A percentile compares a stretch with the other conserved stretches of the same genome.
These are phyloP conservation scores for Mycena olivaceomarginata DNA, from an alignment of 768 basidiomycete species.

Conservation along the genomic window DNA sequence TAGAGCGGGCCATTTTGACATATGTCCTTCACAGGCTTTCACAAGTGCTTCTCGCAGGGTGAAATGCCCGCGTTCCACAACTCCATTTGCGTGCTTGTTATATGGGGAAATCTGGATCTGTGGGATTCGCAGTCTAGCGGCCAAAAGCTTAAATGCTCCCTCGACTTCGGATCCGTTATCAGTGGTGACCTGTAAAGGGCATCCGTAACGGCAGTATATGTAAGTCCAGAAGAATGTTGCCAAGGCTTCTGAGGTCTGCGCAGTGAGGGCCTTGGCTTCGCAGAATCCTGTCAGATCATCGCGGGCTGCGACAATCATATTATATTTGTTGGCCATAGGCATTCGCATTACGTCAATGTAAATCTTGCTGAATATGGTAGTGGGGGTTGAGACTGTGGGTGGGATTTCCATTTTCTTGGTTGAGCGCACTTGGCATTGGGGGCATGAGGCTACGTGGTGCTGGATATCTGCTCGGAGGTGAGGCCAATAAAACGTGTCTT, in stretches of 20 bases:
- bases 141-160: background rate
- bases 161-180: background rate
- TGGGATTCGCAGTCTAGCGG: background rate
- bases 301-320: background rate
- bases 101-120: background rate
- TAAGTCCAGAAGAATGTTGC: background rate
- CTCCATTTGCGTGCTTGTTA: background rate
- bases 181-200: background rate
- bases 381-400: background rate
- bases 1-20: background rate
- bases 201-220: background rate
- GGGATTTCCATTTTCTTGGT: background rate
- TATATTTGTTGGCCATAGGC: background rate
- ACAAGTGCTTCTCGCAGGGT: background rate
- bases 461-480: background rate
- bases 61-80: background rate
- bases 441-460: background rate
- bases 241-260: background rate
- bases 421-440: no score
- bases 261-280: background rate
- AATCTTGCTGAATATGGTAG: background rate
- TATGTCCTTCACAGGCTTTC: background rate
- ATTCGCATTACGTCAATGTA: background rate
- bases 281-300: background rate
- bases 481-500: background rate